A percentile compares a stretch with the other conserved stretches of the same genome.
Evolutionary conservation across 2,329 filamentous ascomycete genomes (phyloP).

Genomic region (Eutypella sp.): DNA sequence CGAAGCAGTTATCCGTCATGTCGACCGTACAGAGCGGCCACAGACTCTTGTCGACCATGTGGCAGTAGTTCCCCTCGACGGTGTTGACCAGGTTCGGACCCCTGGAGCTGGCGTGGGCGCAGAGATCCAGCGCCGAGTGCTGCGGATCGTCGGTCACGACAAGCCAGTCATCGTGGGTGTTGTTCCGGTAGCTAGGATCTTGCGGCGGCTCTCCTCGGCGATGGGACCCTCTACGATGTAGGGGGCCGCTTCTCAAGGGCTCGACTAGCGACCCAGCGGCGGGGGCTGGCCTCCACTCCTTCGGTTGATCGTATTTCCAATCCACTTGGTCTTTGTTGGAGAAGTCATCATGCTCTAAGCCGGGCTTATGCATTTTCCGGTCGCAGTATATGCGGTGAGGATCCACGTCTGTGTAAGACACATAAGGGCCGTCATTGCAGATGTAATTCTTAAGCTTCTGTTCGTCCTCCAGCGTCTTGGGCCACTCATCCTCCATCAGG

Average conservation of each 20-base stretch:
- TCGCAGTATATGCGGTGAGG: neutral
- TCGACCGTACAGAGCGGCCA: neutral
- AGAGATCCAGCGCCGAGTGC: neutral
- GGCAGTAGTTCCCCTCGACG: neutral
- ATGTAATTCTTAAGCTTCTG: neutral
- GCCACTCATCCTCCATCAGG: neutral
- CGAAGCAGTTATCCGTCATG: neutral
- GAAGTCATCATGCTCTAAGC: neutral
- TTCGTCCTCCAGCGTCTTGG: neutral
- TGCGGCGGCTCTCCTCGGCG: neutral
- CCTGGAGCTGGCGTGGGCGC: neutral
- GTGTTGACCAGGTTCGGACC: neutral
- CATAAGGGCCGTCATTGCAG: neutral
- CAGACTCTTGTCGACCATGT: neutral
- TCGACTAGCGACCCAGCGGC: too few species aligned
- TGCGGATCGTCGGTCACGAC: neutral
- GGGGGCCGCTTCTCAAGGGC: neutral
- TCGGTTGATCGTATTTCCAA: neutral
- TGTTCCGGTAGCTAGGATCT: neutral
- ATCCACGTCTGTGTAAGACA: neutral
- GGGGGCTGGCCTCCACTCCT: too few species aligned
- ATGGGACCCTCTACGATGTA: neutral
- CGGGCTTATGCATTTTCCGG: neutral
- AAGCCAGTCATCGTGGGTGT: neutral
- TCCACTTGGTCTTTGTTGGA: neutral